Evolutionary conservation across 768 basidiomycete species (phyloP), one percentile per base, ranked within the genome.

Genomic region (Phanerodontia chrysosporium): DNA sequence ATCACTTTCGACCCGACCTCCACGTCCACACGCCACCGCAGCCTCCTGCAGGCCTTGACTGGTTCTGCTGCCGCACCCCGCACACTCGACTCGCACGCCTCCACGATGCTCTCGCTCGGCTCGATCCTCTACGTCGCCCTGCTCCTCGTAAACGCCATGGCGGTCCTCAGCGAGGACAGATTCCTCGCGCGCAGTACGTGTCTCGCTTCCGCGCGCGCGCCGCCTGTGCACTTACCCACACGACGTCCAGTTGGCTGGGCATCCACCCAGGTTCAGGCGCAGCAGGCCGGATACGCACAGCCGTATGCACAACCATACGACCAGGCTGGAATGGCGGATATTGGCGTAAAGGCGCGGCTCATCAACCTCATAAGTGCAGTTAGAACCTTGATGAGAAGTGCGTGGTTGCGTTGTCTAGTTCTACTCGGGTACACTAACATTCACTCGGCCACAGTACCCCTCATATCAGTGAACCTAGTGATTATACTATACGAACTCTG

Each of bases 361-460:
- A 85, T 98, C 70, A 91, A 92, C 76, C 84, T 99, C 66, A 97
- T 98, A 62, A 85, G 90, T 66, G 96, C 96, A 36, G 94, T 98
- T 60, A 81, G 96, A 75, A 98, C 96, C 48, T 80, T 99, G 66
- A 92, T 98, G 92, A 85, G 96, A 73, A 94, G 96, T 99, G 72
- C 78, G 95, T 85, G 35, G 58, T 64, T 65, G 22, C 32, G 36
- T 48, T 54, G 35, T 27, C 36, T 29, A 8, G 57, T 39, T 45
- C 52, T 16, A 27, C 24, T 21, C 46, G 46, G 57, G 54, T 13
- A 55, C 51, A 16, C 51, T 55, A 57, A 53, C 24, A 27, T 28
- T 48, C 18, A 6, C 12, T n/a, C 12, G 18, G 55, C n/a, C 57
- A n/a, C 67, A 98, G 95, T 98, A 80, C 95, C 95, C 36, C 78